Base-by-base conservation (phyloP, 805 yeast species). In the Lachancea quebecensis region DNA sequence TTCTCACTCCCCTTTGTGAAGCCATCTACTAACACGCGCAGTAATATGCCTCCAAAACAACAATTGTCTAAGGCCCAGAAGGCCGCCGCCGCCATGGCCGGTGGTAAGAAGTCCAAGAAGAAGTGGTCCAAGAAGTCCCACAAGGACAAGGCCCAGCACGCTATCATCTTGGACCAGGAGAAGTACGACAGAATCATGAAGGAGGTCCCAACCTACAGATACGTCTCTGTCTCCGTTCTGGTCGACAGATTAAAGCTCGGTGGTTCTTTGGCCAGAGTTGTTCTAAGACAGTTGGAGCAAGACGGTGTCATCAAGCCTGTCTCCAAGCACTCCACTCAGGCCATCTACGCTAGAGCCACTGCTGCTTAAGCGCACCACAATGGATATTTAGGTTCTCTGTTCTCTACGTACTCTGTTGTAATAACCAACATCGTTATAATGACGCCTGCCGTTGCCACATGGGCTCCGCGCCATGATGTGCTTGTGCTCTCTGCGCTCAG, bases 71-170 rank as follows among this genome's bases (percentile, higher is more conserved):
- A 91, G 81, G 97, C 97, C 77, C 97, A 96, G 71, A 91, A 91
- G 82, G 96, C 96, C 71, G 97, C 98, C 70, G 98, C 98, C 80
- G 98, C 97, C 75, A 80, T 88, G 84, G 96, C 97, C 74, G 97
- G 97, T 85, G 96, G 97, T 84, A 90, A 90, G 86, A 89, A 91
- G 73, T 88, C 96, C 77, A 93, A 93, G 89, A 91, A 93, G 95
- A 93, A 93, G 96, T 93, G 98, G 99, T 86, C 95, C 85, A 90
- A 91, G 84, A 96, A 96, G 77, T 89, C 95, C 84, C 96, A 89
- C 75, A 93, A 95, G 90, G 99, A 93, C 79, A 91, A 86, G 95
- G 98, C 99, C 67, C 91, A 87, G 74, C 99, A 93, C 82, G 82
- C 89, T 71, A 90, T 93, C 68, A 78, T 86, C 73, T 80, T 93